Conservation (phyloP, 164 flowering plant genomes). For the Cinnamomum chago region DNA sequence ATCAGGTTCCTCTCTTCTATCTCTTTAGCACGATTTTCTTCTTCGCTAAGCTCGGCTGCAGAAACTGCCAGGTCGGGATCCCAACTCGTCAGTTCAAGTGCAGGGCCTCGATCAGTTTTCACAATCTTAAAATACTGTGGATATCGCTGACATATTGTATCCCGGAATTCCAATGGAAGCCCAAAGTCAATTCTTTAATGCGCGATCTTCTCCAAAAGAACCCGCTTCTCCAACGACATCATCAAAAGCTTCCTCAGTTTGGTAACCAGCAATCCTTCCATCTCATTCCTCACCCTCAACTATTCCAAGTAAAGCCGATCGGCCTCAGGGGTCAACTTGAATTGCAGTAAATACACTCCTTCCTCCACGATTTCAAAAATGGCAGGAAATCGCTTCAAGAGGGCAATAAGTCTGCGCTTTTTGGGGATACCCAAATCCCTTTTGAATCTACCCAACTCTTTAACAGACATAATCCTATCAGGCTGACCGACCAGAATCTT, state of each 20-base stretch:
- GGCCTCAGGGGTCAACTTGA: slow-evolving; percentile 78
- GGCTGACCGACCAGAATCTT: slow-evolving; percentile 76
- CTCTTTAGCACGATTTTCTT: slow-evolving; percentile 55
- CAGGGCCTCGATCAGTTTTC: slow-evolving; percentile 50
- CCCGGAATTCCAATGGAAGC: slow-evolving; percentile 72
- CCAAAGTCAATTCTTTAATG: slow-evolving; percentile 84
- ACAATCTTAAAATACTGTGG: slow-evolving; percentile 87
- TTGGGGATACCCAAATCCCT: slow-evolving; percentile 60
- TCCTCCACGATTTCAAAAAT: slow-evolving; percentile 89
- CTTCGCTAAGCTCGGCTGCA: slow-evolving; percentile 73
- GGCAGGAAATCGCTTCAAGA: slow-evolving; percentile 75
- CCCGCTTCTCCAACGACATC: slow-evolving; percentile 89
- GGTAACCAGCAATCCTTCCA: slow-evolving; percentile 64
- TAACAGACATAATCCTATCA: slow-evolving; percentile 67
- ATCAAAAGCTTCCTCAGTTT: slow-evolving; percentile 88
- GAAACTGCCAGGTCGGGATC: slow-evolving; percentile 91
- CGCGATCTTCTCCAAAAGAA: slow-evolving; percentile 75
- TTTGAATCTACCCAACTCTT: slow-evolving; percentile 65
- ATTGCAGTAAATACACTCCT: slow-evolving; percentile 66
- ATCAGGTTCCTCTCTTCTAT: slow-evolving; percentile 65
- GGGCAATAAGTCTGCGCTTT: slow-evolving; percentile 62
- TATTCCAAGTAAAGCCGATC: slow-evolving; percentile 83
- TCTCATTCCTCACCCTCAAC: slow-evolving; percentile 64
- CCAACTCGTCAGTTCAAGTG: too few relatives aligned
- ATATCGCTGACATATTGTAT: slow-evolving; percentile 70